Evolutionary conservation across 1,139 yeast genomes (phyloP), one percentile per base, ranked within the genome.

Genomic region (Geotrichum siamense): DNA sequence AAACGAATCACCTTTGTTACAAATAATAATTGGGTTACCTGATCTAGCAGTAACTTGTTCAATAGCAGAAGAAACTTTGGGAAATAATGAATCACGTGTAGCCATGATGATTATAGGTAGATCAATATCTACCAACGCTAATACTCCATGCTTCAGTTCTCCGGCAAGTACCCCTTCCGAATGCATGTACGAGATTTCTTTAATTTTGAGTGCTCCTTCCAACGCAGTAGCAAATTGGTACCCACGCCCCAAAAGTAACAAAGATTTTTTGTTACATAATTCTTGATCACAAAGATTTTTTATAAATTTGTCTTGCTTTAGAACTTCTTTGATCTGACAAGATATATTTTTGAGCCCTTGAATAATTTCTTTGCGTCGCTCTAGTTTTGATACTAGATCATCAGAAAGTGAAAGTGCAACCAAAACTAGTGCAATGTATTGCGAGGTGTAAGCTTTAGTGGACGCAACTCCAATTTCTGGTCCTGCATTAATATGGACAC

Each of bases 381-480:
- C 71, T 38, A 71, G 63, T 67, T 75, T 79, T 34, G 95, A 82
- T 45, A 86, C 76, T 47, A 93, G 78, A 65, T 93, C 97, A 61
- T 87, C 94, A 9, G 96, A 83, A 55, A 93, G 75, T 16, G 93
- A 86, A 49, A 93, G 75, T 1, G 98, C 98, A 71, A 91, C 76
- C 96, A 93, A 86, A 5, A 91, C 96, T 55, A 93, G 74, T 1
- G 98, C 98, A 67, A 93, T 87, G 65, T 81, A 93, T 68, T 93
- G 99, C 19, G 98, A 93, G n/a, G 99, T 91, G 70, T 93, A 93
- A 22, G 98, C 98, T 70, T 93, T 93, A 43, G 99, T 93, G n/a
- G 97, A 87, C 10, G 98, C 99, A 57, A 93, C 99, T 65, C 98
- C 98, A 55, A 93, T 89, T 70, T 93, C 99, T 31, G 98, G 98